Evolutionary conservation across 2,329 filamentous ascomycete genomes (phyloP).

Genomic region (Drechslerella dactyloides): DNA sequence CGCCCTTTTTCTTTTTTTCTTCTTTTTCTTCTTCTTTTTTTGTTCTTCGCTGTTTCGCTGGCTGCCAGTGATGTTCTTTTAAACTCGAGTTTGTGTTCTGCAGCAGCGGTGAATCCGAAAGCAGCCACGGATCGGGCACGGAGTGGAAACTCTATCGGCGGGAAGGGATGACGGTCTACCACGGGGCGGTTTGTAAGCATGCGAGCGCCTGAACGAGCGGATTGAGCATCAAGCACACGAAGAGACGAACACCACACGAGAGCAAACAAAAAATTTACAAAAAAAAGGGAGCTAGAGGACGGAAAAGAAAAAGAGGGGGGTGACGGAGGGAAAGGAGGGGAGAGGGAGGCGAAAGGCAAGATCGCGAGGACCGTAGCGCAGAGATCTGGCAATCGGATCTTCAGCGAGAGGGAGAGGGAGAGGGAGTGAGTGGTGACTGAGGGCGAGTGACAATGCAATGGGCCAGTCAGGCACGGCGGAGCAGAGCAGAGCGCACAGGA

Average conservation of each 20-base stretch:
- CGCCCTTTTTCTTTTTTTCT: too few relatives aligned
- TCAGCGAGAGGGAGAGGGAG: slow-evolving; percentile 10
- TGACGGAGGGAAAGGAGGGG: slow-evolving; percentile 6
- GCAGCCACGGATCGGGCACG: slow-evolving; percentile 32
- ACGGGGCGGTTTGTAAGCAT: slow-evolving; percentile 47
- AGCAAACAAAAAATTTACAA: slow-evolving; percentile 9
- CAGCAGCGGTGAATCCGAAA: slow-evolving; percentile 29
- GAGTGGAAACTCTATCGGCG: slow-evolving; percentile 45
- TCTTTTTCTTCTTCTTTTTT: neutral
- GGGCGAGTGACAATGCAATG: too few relatives aligned
- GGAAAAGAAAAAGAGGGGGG: slow-evolving; percentile 15
- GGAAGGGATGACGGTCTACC: slow-evolving; percentile 6
- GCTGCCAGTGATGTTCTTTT: slow-evolving; percentile 34
- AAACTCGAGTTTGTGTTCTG: slow-evolving; percentile 21
- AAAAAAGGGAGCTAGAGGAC: too few relatives aligned
- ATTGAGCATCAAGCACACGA: slow-evolving; percentile 30
- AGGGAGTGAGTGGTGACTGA: too few relatives aligned
- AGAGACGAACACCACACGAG: slow-evolving; percentile 6
- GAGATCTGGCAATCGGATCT: neutral
- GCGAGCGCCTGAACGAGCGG: slow-evolving; percentile 20
- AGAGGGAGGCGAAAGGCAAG: slow-evolving; percentile 6
- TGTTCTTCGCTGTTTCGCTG: slow-evolving; percentile 39
- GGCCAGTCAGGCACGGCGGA: too few relatives aligned
- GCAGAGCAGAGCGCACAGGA: too few relatives aligned
- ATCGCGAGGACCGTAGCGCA: neutral